phyloP scores from a whole-genome alignment of 345 rosid species.

The Litchi chinensis region DNA sequence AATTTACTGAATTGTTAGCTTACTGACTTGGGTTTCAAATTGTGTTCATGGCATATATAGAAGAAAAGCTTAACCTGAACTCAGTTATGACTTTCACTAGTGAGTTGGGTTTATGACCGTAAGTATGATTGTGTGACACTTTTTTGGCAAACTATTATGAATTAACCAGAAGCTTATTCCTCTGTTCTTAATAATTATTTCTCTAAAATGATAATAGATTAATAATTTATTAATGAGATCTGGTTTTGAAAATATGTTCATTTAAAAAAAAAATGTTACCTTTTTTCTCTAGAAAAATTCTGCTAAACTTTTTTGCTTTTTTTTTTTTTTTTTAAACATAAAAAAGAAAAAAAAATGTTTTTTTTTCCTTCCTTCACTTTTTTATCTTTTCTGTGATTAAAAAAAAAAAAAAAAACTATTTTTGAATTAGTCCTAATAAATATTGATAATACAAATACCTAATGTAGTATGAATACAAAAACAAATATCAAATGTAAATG shows the following conservation, averaged over 20 bases:
- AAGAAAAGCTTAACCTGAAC: too few relatives aligned
- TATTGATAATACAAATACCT: background rate
- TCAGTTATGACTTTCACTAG: too few relatives aligned
- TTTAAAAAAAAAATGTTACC: background rate
- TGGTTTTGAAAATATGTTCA: background rate
- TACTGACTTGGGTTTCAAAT: too few relatives aligned
- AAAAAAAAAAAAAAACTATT: too few relatives aligned
- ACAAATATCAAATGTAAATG: too few relatives aligned
- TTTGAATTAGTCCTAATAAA: background rate
- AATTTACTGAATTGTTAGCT: too few relatives aligned
- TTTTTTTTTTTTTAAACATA: background rate
- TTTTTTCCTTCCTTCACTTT: background rate
- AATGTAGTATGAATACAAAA: too few relatives aligned
- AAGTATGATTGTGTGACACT: too few relatives aligned
- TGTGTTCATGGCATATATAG: too few relatives aligned
- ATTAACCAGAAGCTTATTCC: background rate
- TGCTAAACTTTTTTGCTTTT: background rate
- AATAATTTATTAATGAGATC: background rate
- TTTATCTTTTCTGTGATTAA: background rate
- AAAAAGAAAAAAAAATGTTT: background rate
- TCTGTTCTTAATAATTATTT: background rate
- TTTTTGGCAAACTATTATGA: background rate
- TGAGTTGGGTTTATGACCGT: too few relatives aligned
- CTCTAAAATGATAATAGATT: background rate
- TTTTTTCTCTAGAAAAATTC: background rate